Percentiles rank a stretch among this genome's conserved stretches.
Evolutionary conservation across 164 flowering plant species (phyloP).

Genomic region (Buxus sempervirens): DNA sequence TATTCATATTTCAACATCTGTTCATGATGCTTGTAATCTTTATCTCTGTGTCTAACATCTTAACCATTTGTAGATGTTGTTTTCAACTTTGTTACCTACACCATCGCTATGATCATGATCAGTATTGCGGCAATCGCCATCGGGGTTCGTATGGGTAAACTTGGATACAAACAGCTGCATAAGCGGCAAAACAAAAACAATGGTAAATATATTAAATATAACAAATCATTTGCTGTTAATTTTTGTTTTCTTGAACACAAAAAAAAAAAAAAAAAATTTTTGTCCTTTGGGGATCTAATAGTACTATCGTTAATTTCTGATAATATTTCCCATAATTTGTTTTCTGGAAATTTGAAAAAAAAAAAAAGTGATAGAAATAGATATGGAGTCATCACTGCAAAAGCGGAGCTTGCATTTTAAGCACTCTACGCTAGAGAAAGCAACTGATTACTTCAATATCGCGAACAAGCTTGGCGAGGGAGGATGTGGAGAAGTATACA

Average conservation of each 20-base stretch:
- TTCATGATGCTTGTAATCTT: too few species aligned
- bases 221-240: too few species aligned
- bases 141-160: constrained; percentile 27
- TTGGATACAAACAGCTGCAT: constrained; percentile 1
- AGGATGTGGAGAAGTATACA: constrained; percentile 39
- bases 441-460: constrained; percentile 27
- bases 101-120: constrained; percentile 4
- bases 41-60: too few species aligned
- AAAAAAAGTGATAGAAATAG: constrained; percentile 1
- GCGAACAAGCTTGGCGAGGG: constrained; percentile 34
- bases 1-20: background rate
- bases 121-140: constrained; percentile 16
- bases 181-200: background rate
- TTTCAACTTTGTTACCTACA: background rate
- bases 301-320: too few species aligned
- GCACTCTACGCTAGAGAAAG: constrained; percentile 30
- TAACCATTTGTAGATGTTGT: constrained; percentile 10
- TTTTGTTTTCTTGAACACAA: too few species aligned
- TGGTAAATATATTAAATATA: constrained; percentile 20
- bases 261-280: too few species aligned
- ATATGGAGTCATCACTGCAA: constrained; percentile 1
- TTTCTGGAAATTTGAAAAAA: background rate
- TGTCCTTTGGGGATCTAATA: too few species aligned
- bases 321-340: background rate
- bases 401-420: constrained; percentile 24